Evolutionary conservation across 345 rosid species (phyloP).

Genomic region (Turritis glabra): DNA sequence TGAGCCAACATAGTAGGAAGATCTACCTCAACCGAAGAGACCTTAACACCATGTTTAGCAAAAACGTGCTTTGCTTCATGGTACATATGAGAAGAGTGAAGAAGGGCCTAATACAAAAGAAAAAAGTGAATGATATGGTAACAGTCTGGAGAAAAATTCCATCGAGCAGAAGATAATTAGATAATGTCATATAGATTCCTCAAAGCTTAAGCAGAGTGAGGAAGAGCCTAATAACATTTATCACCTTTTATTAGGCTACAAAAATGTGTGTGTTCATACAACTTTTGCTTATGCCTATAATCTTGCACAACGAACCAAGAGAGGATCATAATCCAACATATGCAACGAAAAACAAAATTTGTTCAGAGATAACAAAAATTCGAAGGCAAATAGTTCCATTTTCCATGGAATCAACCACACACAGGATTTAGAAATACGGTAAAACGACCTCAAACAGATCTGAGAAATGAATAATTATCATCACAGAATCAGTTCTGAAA

Average conservation of each 20-base stretch:
- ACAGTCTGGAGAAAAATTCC: not conserved
- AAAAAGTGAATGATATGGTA: not conserved
- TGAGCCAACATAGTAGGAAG: constrained; percentile 95
- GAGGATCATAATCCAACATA: constrained; percentile 5
- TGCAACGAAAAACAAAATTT: not conserved
- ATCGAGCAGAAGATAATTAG: not conserved
- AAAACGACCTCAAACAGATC: constrained; percentile 12
- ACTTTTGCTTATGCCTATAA: not conserved
- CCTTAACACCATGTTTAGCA: constrained; percentile 81
- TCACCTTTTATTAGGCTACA: not conserved
- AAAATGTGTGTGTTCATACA: not conserved
- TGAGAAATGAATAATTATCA: not conserved
- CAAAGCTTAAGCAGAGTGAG: constrained; percentile 1
- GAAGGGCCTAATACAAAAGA: constrained; percentile 66
- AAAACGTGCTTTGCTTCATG: constrained; percentile 93
- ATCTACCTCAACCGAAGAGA: constrained; percentile 90
- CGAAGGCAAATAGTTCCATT: constrained; percentile 4
- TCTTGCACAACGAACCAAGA: not conserved
- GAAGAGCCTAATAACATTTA: not conserved
- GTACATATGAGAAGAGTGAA: constrained; percentile 99
- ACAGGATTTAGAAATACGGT: no score
- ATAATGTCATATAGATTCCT: not conserved
- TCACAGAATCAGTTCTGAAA: constrained; percentile 14
- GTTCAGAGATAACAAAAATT: not conserved
- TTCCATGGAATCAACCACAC: not conserved